Evolutionary conservation across 2,329 filamentous ascomycete genomes (phyloP), one percentile per base, ranked within the genome.

Genomic region (Penicillium sp.): DNA sequence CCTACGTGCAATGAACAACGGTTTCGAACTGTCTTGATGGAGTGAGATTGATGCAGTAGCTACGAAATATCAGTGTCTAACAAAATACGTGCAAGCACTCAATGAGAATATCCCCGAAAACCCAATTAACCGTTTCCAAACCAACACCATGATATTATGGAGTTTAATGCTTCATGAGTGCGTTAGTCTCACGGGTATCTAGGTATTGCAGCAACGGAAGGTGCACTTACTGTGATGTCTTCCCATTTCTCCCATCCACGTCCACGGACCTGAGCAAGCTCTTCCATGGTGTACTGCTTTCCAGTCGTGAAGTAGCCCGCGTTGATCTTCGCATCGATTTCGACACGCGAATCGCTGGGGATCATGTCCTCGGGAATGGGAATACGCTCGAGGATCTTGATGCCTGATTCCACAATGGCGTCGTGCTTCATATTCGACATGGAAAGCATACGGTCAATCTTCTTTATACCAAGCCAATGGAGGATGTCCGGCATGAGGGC

Each of bases 271-370:
- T 88, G 84, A 59, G 85, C 78, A 55, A 97, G 78, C 70, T 96
- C 91, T 49, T 92, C 87, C 66, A 86, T 83, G 1, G 88, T 93
- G 82, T 95, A 89, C 61, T 89, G 81, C 72, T 93, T 90, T 44
- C 91, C 92, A 10, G 86, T 89, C 6, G 92, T 96, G 69, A 96
- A 85, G 65, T 85, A 85, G 20, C 83, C 93, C 53, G 92, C 90
- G 61, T 92, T 93, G 67, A 97, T 96, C 77, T 97, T 97, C 51
- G 93, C 93, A 71, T 97, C 93, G 65, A 97, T 98, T 72, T 98
- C 93, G n/a, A 97, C 93, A 58, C 92, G 80, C 46, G 90, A 95
- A 72, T 97, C 93, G 55, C 86, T 88, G 10, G 93, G 93, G 62
- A 97, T 96, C 81, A 93, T 84, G 28, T 93, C 87, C 58, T 95